phyloP scores from a whole-genome alignment of 2,329 filamentous ascomycete genomes.

The Fusarium bulbicola region DNA sequence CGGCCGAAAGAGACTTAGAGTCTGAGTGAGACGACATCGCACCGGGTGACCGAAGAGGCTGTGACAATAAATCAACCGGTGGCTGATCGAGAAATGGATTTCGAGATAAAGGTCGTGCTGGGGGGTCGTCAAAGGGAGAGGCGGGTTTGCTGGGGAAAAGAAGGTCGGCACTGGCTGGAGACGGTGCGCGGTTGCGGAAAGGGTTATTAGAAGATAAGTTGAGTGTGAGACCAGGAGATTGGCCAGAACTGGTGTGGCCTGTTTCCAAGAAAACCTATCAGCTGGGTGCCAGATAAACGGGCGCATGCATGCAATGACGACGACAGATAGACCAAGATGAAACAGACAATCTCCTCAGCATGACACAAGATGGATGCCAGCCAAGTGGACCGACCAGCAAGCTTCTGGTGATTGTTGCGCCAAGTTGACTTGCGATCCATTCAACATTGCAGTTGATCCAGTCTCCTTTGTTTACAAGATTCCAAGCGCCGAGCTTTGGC shows the following conservation, averaged over 20 bases:
- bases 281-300: slow-evolving; percentile 40
- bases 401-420: slow-evolving; percentile 36
- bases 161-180: slow-evolving; percentile 57
- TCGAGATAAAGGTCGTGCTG: slow-evolving; percentile 70
- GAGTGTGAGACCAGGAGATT: slow-evolving; percentile 60
- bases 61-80: slow-evolving; percentile 47
- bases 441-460: slow-evolving; percentile 29
- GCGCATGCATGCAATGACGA: slow-evolving; percentile 45
- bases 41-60: slow-evolving; percentile 54
- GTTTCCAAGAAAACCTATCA: slow-evolving; percentile 39
- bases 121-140: slow-evolving; percentile 69
- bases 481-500: slow-evolving; percentile 37
- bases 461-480: slow-evolving; percentile 32
- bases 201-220: slow-evolving; percentile 85
- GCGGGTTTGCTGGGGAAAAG: slow-evolving; percentile 52
- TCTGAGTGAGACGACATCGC: slow-evolving; percentile 61
- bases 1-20: slow-evolving; percentile 62
- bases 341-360: slow-evolving; percentile 47
- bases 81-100: slow-evolving; percentile 79
- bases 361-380: slow-evolving; percentile 44
- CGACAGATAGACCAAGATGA: slow-evolving; percentile 43
- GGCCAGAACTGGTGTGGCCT: slow-evolving; percentile 39
- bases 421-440: slow-evolving; percentile 39
- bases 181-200: slow-evolving; percentile 77
- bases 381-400: slow-evolving; percentile 41